Evolutionary conservation across 345 rosid genomes (phyloP).

Genomic region (Rhodamnia rubescens): DNA sequence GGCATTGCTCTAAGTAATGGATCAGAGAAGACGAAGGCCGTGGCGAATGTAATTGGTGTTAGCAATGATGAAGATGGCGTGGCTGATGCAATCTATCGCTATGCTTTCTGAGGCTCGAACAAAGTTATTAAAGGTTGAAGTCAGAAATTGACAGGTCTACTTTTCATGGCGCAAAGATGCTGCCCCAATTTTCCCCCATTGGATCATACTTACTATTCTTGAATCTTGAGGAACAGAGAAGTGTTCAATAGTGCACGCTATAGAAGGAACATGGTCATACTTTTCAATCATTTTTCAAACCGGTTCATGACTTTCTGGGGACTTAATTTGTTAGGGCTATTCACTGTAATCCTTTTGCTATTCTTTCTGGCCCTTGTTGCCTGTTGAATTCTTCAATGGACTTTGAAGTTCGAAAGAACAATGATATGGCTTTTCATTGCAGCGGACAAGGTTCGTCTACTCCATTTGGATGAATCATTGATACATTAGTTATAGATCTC

Average conservation of each 20-base stretch:
- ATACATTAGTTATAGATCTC: not conserved
- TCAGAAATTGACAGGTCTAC: not conserved
- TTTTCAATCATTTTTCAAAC: not conserved
- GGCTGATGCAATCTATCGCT: slow-evolving; percentile 82
- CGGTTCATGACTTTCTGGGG: not conserved
- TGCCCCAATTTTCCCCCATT: not conserved
- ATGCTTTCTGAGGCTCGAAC: slow-evolving; percentile 42
- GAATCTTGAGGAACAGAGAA: not conserved
- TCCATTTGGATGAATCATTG: not conserved
- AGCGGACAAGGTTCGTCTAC: not conserved
- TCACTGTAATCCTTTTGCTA: not conserved
- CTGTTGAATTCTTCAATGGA: not conserved
- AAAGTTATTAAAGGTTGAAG: not conserved
- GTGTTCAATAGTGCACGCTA: not conserved
- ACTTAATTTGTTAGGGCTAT: not conserved
- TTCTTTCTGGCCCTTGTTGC: not conserved
- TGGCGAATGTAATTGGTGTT: slow-evolving; percentile 59
- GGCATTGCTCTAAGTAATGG: slow-evolving; percentile 85
- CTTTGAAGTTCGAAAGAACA: not conserved
- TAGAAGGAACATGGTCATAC: not conserved
- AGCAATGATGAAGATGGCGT: slow-evolving; percentile 92
- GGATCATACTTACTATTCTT: not conserved
- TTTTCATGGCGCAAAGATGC: not conserved
- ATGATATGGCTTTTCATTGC: not conserved
- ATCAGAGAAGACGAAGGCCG: slow-evolving; percentile 79